Conservation (phyloP, 768 basidiomycete species). For the Auricularia sp. region DNA sequence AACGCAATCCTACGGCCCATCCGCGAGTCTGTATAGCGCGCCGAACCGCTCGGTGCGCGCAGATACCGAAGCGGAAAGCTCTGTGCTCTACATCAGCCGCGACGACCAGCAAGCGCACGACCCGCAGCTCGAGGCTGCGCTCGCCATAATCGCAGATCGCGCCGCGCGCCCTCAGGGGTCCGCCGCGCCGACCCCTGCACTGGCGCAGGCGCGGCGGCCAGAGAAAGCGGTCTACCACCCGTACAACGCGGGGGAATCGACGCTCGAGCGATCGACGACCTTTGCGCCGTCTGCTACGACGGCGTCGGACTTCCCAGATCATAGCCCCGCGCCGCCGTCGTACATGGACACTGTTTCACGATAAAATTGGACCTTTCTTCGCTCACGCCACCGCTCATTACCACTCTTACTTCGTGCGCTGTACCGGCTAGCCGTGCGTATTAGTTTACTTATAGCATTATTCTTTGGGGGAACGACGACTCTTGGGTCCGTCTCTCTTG, state of each 20-base stretch:
- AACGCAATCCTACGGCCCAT: no score
- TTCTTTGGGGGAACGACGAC: no score
- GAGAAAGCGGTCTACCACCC: neutral
- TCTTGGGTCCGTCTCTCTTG: no score
- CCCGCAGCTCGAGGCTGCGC: neutral
- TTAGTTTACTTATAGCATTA: no score
- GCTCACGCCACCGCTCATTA: neutral
- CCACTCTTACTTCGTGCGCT: no score
- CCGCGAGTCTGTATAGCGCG: neutral
- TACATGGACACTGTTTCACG: neutral
- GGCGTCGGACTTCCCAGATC: neutral
- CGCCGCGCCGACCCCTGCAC: neutral
- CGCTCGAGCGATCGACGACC: neutral
- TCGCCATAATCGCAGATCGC: neutral
- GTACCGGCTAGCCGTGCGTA: no score
- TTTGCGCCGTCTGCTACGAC: neutral
- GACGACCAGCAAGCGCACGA: neutral
- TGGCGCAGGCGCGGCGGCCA: neutral
- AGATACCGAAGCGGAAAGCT: neutral
- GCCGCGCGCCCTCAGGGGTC: neutral
- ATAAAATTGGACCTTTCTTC: neutral
- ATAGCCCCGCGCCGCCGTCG: neutral
- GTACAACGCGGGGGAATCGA: neutral
- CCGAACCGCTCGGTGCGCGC: neutral
- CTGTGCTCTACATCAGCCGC: neutral